Conservation (phyloP, 805 yeast genomes). For the Candida peoriensis region DNA sequence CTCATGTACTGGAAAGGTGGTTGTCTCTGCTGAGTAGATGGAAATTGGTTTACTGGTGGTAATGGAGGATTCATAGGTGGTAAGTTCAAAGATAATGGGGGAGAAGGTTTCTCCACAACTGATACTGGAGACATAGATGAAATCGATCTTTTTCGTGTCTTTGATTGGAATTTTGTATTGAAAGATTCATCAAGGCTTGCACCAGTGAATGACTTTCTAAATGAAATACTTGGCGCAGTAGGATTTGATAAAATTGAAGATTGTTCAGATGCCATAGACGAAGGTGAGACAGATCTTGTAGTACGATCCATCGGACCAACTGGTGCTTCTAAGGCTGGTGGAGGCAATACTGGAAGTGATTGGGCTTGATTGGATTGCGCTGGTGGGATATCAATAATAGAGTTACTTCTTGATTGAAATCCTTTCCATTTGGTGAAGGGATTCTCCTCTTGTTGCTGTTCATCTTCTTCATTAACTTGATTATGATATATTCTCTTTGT, state of each 20-base stretch:
- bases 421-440: constrained; percentile 24
- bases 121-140: constrained; percentile 6
- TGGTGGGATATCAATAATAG: neutral
- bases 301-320: constrained; percentile 4
- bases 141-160: constrained; percentile 15
- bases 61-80: constrained; percentile 38
- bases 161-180: constrained; percentile 2
- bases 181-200: constrained; percentile 3
- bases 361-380: no score
- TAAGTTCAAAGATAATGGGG: constrained; percentile 19
- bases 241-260: neutral
- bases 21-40: constrained; percentile 16
- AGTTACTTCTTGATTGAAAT: constrained; percentile 14
- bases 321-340: neutral
- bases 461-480: constrained; percentile 12
- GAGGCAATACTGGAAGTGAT: neutral
- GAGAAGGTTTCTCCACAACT: constrained; percentile 9
- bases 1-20: constrained; percentile 48
- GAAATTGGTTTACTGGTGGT: constrained; percentile 32
- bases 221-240: neutral
- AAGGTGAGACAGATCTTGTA: constrained; percentile 7
- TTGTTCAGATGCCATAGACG: constrained; percentile 1
- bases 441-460: constrained; percentile 7
- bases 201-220: neutral
- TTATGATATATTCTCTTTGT: constrained; percentile 38